Evolutionary conservation across 352 stramenopile genomes (phyloP).

Genomic region (Globisporangium acanthophoron): DNA sequence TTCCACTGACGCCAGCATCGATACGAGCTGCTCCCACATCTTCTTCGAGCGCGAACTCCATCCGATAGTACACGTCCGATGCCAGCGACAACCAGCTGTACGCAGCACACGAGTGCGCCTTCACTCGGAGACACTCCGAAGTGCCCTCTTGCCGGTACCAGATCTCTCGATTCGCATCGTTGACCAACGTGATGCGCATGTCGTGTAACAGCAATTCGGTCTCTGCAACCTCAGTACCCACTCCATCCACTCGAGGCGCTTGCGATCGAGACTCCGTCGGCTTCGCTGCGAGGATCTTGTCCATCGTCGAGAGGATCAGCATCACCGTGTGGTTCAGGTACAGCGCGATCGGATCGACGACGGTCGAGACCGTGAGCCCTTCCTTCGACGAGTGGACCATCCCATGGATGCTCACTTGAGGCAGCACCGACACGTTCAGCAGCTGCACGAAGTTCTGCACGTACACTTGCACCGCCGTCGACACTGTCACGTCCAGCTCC

Average conservation of each 20-base stretch:
- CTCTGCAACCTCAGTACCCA: not conserved
- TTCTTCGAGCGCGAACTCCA: constrained; percentile 47
- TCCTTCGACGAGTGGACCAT: constrained; percentile 26
- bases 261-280: not conserved
- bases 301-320: constrained; percentile 50
- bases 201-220: constrained; percentile 29
- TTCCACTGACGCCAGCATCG: not conserved
- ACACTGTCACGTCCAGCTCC: constrained; percentile 26
- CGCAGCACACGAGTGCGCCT: constrained; percentile 17
- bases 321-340: constrained; percentile 73
- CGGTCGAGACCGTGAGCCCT: constrained; percentile 37
- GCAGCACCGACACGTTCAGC: constrained; percentile 60
- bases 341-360: constrained; percentile 42
- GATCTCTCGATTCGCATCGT: constrained; percentile 31
- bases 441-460: constrained; percentile 74
- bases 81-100: constrained; percentile 75
- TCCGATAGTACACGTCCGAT: constrained; percentile 37
- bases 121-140: constrained; percentile 40
- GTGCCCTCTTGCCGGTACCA: constrained; percentile 70
- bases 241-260: not conserved
- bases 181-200: constrained; percentile 60
- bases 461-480: constrained; percentile 45
- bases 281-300: constrained; percentile 29
- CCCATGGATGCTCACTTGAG: constrained; percentile 37
- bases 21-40: not conserved